Conservation (phyloP, 768 basidiomycete genomes). For the Collybiopsis confluens region DNA sequence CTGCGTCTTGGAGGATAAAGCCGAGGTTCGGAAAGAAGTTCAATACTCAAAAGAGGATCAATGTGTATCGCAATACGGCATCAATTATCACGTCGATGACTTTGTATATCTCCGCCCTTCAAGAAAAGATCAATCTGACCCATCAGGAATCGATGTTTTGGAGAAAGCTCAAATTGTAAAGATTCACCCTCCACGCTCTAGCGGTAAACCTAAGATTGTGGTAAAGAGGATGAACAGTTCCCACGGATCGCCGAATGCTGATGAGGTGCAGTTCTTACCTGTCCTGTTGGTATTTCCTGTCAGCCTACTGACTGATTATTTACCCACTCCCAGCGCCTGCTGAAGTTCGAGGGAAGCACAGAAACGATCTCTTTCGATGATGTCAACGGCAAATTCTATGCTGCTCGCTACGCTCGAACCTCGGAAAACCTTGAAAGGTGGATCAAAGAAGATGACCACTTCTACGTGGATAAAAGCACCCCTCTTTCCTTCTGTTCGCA, state of each 20-base stretch:
- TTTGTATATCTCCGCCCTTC: conserved; percentile 53
- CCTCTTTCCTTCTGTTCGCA: neutral
- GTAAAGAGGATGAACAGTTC: conserved; percentile 12
- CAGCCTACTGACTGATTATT: neutral
- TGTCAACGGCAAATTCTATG: conserved; percentile 55
- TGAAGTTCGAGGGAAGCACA: neutral
- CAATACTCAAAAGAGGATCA: conserved; percentile 17
- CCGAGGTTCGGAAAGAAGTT: conserved; percentile 19
- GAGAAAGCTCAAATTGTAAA: conserved; percentile 53
- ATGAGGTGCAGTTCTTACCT: neutral
- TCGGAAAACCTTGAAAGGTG: conserved; percentile 33
- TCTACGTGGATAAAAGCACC: conserved; percentile 39
- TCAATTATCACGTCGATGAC: conserved; percentile 53
- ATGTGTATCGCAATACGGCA: conserved; percentile 35
- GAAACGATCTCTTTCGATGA: conserved; percentile 24
- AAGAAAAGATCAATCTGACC: conserved; percentile 15
- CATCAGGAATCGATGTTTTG: too few relatives aligned
- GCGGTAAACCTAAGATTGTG: neutral
- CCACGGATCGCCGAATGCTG: neutral
- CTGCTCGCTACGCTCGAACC: conserved; percentile 30
- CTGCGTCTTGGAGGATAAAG: conserved; percentile 35
- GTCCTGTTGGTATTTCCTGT: too few relatives aligned
- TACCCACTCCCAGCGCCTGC: neutral
- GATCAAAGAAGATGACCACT: conserved; percentile 56
- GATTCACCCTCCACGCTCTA: conserved; percentile 19